Percentiles rank a stretch among this genome's conserved stretches.
Evolutionary conservation across 2,329 filamentous ascomycete genomes (phyloP).

Genomic region (Fragosphaeria purpurea): DNA sequence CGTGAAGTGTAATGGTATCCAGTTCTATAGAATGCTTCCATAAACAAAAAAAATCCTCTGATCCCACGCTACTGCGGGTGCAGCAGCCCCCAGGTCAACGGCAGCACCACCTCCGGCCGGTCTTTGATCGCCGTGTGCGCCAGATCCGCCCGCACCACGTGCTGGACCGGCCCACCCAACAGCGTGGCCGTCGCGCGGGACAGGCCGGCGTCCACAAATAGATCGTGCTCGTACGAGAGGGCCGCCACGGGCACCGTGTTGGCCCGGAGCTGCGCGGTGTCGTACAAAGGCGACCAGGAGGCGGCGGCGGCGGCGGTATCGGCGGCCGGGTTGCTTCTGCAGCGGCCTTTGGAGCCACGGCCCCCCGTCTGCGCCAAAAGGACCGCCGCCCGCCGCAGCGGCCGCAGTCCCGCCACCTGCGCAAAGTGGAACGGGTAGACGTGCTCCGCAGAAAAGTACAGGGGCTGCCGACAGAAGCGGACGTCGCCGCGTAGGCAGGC

Average conservation of each 20-base stretch:
- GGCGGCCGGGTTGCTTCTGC: too few relatives aligned
- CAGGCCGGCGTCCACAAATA: conserved; percentile 9
- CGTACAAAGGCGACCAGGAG: conserved; percentile 9
- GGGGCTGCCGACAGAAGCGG: neutral
- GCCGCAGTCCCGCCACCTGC: conserved; percentile 9
- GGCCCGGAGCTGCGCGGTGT: conserved; percentile 1
- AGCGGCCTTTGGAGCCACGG: too few relatives aligned
- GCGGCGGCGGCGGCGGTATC: too few relatives aligned
- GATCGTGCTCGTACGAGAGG: conserved; percentile 10
- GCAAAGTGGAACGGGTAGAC: conserved; percentile 15
- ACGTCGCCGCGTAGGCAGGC: neutral
- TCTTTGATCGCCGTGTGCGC: conserved; percentile 13
- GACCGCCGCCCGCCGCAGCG: conserved; percentile 4
- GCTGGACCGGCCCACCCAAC: neutral
- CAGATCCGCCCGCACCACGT: neutral
- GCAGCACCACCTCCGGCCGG: neutral
- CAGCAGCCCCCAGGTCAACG: neutral
- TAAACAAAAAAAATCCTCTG: too few relatives aligned
- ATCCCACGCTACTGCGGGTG: too few relatives aligned
- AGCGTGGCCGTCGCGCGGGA: neutral
- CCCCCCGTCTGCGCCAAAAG: conserved; percentile 5
- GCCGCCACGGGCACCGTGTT: conserved; percentile 12
- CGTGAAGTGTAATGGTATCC: too few relatives aligned
- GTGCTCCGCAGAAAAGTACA: conserved; percentile 17
- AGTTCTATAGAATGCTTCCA: too few relatives aligned